A percentile compares a stretch with the other conserved stretches of the same genome.
These are phyloP conservation scores for Hyaloscypha variabilis DNA, from an alignment of 495 filamentous ascomycete genomes.

Conservation along the genomic window DNA sequence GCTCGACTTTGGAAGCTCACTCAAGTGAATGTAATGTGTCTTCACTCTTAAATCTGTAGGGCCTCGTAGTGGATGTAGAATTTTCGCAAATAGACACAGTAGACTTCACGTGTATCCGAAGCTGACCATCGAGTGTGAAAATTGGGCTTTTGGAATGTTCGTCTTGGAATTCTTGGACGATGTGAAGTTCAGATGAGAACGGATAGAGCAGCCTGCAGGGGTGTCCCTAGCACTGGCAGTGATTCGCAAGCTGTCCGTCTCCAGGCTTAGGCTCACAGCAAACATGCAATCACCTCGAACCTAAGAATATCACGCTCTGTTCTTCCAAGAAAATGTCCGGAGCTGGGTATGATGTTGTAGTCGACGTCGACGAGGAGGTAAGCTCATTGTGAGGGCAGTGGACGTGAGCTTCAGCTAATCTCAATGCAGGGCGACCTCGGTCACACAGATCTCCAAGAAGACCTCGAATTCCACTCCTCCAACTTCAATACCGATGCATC, in stretches of 20 bases:
- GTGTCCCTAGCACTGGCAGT: too few relatives aligned
- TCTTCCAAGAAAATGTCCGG: slow-evolving; percentile 30
- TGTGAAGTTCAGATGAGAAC: too few relatives aligned
- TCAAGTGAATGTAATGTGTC: too few relatives aligned
- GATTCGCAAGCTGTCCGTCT: slow-evolving; percentile 18
- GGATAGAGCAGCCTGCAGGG: too few relatives aligned
- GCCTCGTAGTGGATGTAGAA: too few relatives aligned
- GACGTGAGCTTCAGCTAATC: slow-evolving; percentile 22
- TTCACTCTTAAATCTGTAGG: too few relatives aligned
- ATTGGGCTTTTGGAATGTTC: too few relatives aligned
- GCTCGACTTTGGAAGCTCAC: too few relatives aligned
- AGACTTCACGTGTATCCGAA: too few relatives aligned
- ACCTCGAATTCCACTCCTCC: slow-evolving; percentile 97
- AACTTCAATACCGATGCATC: slow-evolving; percentile 56
- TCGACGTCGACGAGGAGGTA: slow-evolving; percentile 94
- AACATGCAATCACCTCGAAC: not conserved
- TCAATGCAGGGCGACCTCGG: slow-evolving; percentile 84
- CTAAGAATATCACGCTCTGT: not conserved
- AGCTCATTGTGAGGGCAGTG: not conserved
- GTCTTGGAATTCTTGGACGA: too few relatives aligned
- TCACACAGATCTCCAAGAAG: slow-evolving; percentile 96
- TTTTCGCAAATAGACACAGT: too few relatives aligned
- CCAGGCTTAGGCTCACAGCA: slow-evolving; percentile 1
- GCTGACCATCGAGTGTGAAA: too few relatives aligned
- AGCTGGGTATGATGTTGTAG: slow-evolving; percentile 85